Evolutionary conservation across 1,284 basidiomycete species (phyloP).

Genomic region (Ustilago trichophora): DNA sequence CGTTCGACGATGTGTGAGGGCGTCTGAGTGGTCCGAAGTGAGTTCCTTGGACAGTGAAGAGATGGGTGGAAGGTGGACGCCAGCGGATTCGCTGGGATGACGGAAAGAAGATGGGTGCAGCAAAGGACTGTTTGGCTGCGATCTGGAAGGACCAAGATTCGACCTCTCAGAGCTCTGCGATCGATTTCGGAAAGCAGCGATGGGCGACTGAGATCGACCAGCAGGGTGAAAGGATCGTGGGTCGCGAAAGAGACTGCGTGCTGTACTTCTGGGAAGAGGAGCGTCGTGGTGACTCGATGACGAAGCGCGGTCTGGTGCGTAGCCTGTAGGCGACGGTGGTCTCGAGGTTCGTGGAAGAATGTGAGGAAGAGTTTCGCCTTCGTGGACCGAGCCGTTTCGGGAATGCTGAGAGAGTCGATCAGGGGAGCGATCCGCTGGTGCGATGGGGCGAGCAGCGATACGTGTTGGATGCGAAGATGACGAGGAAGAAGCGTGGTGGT

Average conservation of each 20-base stretch:
- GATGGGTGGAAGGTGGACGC: slow-evolving; percentile 43
- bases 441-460: slow-evolving; percentile 35
- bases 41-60: slow-evolving; percentile 37
- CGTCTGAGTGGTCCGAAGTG: slow-evolving; percentile 28
- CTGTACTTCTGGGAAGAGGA: slow-evolving; percentile 28
- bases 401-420: slow-evolving; percentile 30
- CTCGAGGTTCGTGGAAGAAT: slow-evolving; percentile 27
- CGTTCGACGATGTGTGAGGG: slow-evolving; percentile 26
- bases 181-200: slow-evolving; percentile 36
- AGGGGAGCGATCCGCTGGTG: slow-evolving; percentile 35
- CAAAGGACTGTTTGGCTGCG: slow-evolving; percentile 41
- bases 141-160: slow-evolving; percentile 35
- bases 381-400: slow-evolving; percentile 26
- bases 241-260: slow-evolving; percentile 45
- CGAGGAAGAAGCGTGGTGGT: slow-evolving; percentile 14
- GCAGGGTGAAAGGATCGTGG: slow-evolving; percentile 36
- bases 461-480: slow-evolving; percentile 25
- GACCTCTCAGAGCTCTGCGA: slow-evolving; percentile 43
- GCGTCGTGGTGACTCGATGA: slow-evolving; percentile 28
- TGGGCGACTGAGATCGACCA: slow-evolving; percentile 43
- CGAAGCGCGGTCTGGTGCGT: slow-evolving; percentile 25
- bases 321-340: slow-evolving; percentile 26
- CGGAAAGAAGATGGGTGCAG: slow-evolving; percentile 35
- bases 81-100: slow-evolving; percentile 22
- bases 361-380: slow-evolving; percentile 16